Conservation (phyloP, 2,329 filamentous ascomycete genomes). For the Ophiostoma sp. region DNA sequence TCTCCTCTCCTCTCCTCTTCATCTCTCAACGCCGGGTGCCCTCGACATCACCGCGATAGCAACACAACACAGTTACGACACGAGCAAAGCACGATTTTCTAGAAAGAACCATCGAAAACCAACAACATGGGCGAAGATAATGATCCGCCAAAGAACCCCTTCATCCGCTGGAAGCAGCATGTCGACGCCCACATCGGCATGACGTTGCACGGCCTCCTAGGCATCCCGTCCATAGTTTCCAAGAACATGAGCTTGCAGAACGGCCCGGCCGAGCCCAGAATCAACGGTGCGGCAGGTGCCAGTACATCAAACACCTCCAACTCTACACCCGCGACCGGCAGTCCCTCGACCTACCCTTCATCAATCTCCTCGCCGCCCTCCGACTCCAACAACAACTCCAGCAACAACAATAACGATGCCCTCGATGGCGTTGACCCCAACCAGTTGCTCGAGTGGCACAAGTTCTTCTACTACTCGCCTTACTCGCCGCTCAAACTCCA, state of each 20-base stretch:
- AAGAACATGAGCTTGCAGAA: conserved; percentile 29
- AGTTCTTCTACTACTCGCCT: conserved; percentile 38
- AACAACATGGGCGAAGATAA: conserved; percentile 26
- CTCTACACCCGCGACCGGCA: neutral
- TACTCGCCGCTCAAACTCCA: conserved; percentile 45
- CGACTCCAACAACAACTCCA: conserved; percentile 14
- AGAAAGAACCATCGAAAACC: neutral
- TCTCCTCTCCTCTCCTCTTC: neutral
- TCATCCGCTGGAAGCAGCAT: conserved; percentile 40
- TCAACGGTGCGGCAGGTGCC: neutral
- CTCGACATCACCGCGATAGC: neutral
- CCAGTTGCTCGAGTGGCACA: conserved; percentile 32
- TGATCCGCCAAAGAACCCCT: conserved; percentile 34
- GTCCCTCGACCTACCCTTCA: neutral
- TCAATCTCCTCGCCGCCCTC: conserved; percentile 16
- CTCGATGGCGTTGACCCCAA: conserved; percentile 26
- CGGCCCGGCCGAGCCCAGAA: conserved; percentile 18
- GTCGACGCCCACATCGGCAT: conserved; percentile 38
- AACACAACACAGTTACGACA: neutral
- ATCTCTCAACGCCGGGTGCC: neutral
- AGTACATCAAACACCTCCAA: neutral
- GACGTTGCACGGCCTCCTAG: conserved; percentile 32
- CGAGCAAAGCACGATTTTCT: neutral
- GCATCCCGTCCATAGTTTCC: conserved; percentile 30
- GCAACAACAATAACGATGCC: conserved; percentile 20